Evolutionary conservation across 169 alveolate genomes (phyloP).

Genomic region (Cryptosporidium ubiquitum): DNA sequence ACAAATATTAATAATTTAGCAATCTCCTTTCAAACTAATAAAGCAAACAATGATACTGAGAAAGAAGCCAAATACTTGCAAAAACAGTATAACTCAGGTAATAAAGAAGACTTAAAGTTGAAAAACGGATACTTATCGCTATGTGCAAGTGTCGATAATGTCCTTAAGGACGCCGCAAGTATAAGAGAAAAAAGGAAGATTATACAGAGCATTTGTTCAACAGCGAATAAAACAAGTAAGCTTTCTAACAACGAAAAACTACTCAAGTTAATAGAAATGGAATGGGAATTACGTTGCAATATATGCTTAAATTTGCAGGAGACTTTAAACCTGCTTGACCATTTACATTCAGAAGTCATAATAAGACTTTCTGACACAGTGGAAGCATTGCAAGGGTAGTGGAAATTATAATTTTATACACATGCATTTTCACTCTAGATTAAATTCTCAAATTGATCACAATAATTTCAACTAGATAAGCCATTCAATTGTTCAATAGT

Average conservation of each 20-base stretch:
- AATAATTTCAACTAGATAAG: neutral
- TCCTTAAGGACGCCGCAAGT: slow-evolving; percentile 33
- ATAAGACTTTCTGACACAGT: slow-evolving; percentile 4
- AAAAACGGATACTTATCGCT: slow-evolving; percentile 4
- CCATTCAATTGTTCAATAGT: neutral
- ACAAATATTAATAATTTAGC: neutral
- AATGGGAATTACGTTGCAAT: slow-evolving; percentile 63
- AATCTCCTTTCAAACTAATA: neutral
- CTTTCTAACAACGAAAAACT: slow-evolving; percentile 4
- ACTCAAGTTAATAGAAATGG: slow-evolving; percentile 60
- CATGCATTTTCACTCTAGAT: neutral
- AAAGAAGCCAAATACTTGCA: neutral
- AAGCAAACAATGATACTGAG: neutral
- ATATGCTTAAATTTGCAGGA: slow-evolving; percentile 36
- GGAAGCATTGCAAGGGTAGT: neutral
- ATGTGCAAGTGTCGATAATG: neutral
- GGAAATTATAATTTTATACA: neutral
- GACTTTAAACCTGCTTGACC: slow-evolving; percentile 25
- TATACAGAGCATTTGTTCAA: slow-evolving; percentile 22
- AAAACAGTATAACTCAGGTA: neutral
- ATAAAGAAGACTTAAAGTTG: neutral
- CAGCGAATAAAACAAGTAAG: neutral
- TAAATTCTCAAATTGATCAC: neutral
- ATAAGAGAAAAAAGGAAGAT: slow-evolving; percentile 51
- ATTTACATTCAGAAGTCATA: slow-evolving; percentile 18